A percentile compares a stretch with the other conserved stretches of the same genome.
Conservation (phyloP, 2,329 filamentous ascomycete species). For the Penicillium corylophilum region DNA sequence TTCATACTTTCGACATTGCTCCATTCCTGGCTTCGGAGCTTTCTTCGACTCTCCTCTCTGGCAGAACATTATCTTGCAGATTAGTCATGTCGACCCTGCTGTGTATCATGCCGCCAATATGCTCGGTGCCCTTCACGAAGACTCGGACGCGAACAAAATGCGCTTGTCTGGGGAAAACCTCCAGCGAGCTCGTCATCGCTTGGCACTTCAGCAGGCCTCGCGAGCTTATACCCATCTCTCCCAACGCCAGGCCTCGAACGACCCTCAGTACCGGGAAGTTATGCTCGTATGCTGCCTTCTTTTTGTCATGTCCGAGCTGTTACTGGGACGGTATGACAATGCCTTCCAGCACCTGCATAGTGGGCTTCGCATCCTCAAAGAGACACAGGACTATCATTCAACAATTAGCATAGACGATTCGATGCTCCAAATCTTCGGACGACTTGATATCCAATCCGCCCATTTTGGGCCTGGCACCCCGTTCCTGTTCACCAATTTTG, state of each 20-base stretch:
- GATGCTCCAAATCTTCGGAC: slow-evolving; percentile 3
- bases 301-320: slow-evolving; percentile 13
- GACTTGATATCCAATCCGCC: slow-evolving; percentile 10
- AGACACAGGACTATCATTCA: slow-evolving; percentile 2
- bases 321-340: slow-evolving; percentile 10
- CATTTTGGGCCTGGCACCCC: slow-evolving; percentile 8
- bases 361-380: slow-evolving; percentile 4
- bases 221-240: slow-evolving; percentile 4
- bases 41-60: slow-evolving; percentile 16
- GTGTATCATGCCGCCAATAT: slow-evolving; percentile 18
- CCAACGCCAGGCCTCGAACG: slow-evolving; percentile 9
- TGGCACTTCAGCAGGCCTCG: slow-evolving; percentile 6
- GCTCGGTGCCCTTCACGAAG: slow-evolving; percentile 13
- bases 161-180: slow-evolving; percentile 8
- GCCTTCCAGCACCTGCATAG: slow-evolving; percentile 10
- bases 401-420: slow-evolving; percentile 3
- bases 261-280: slow-evolving; percentile 12
- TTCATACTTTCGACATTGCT: slow-evolving; percentile 1
- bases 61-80: slow-evolving; percentile 10
- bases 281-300: slow-evolving; percentile 17
- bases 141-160: slow-evolving; percentile 6
- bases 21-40: slow-evolving; percentile 11
- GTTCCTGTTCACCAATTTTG: slow-evolving; percentile 1
- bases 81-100: slow-evolving; percentile 13
- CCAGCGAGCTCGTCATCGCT: slow-evolving; percentile 1